Evolutionary conservation across 1,284 basidiomycete genomes (phyloP).

Genomic region (Ceratobasidium sp.): DNA sequence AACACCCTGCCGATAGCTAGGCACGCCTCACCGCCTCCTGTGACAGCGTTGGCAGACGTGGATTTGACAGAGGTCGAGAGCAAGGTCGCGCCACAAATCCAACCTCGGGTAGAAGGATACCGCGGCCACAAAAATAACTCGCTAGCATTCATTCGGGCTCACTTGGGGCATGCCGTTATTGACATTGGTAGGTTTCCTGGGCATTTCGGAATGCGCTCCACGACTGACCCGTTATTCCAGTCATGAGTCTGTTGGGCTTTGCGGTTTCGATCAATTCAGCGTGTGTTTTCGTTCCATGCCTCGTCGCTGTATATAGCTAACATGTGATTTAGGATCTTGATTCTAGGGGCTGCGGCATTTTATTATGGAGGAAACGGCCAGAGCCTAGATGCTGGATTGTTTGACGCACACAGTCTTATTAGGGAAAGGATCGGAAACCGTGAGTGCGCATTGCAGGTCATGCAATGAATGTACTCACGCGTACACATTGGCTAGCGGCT

Average conservation of each 20-base stretch:
- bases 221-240: slow-evolving; percentile 25
- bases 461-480: neutral
- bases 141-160: slow-evolving; percentile 73
- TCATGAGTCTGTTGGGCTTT: slow-evolving; percentile 72
- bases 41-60: neutral
- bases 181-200: slow-evolving; percentile 66
- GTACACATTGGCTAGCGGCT: slow-evolving; percentile 61
- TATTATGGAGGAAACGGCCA: slow-evolving; percentile 46
- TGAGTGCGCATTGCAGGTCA: slow-evolving; percentile 54
- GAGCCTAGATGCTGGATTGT: slow-evolving; percentile 71
- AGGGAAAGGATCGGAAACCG: slow-evolving; percentile 72
- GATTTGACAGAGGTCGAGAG: neutral
- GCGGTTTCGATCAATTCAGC: slow-evolving; percentile 89
- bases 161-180: slow-evolving; percentile 80
- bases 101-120: slow-evolving; percentile 3
- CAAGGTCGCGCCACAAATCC: slow-evolving; percentile 35
- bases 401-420: slow-evolving; percentile 84
- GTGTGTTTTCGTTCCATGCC: slow-evolving; percentile 55
- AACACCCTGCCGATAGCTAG: slow-evolving; percentile 4
- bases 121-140: slow-evolving; percentile 38
- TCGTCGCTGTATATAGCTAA: neutral
- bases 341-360: slow-evolving; percentile 62
- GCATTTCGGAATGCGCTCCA: neutral
- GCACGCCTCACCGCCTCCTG: neutral
- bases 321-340: slow-evolving; percentile 53